Base-by-base conservation (phyloP, 2,329 filamentous ascomycete genomes). In the Lecanicillium sp. region DNA sequence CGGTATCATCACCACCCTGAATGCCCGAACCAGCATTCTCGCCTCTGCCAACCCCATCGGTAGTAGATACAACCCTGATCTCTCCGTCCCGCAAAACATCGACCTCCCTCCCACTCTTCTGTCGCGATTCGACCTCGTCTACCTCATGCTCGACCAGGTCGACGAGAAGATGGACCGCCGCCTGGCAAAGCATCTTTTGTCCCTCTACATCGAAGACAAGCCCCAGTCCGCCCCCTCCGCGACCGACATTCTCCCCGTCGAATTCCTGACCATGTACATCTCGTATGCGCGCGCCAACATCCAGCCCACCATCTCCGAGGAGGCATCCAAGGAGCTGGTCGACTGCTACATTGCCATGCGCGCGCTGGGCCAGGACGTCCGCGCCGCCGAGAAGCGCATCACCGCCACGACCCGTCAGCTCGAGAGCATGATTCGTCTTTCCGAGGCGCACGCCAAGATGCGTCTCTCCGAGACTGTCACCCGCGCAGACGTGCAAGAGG, bases 391-490 rank as follows among this genome's bases (percentile, higher is more conserved):
- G 62, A 90, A 94, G 61, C 87, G 92, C 49, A 98, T 98, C 65
- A 98, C 92, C 0, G 92, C 92, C 29, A 98, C 92, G 3, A 98
- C 94, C 1, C 79, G 92, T 57, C 92, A 98, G 64, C 74, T 98
- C 5, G 94, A 98, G 65, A 92, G 84, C 33, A 98, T 98, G 94
- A 97, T 98, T 57, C 90, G 92, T 45, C 82, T 98, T 3, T 69
- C 89, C 2, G 92, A 98, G 68, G 92, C 89, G 1, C 94, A 98
- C 62, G 94, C 92, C 36, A 96, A 96, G 63, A 98, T 98, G 94
- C 84, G 92, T 4, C 76, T 98, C 5, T 78, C 84, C 0, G 59
- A 70, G 3, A 76, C 71, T 12, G 92, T 98, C 30, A 88, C 85
- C 0, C 77, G 74, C 19, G 74, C 76, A 35, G 94, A 98, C 54